These are phyloP conservation scores for Immersiporthe knoxdaviesiana DNA, from an alignment of 2,329 filamentous ascomycete species.

Conservation along the genomic window DNA sequence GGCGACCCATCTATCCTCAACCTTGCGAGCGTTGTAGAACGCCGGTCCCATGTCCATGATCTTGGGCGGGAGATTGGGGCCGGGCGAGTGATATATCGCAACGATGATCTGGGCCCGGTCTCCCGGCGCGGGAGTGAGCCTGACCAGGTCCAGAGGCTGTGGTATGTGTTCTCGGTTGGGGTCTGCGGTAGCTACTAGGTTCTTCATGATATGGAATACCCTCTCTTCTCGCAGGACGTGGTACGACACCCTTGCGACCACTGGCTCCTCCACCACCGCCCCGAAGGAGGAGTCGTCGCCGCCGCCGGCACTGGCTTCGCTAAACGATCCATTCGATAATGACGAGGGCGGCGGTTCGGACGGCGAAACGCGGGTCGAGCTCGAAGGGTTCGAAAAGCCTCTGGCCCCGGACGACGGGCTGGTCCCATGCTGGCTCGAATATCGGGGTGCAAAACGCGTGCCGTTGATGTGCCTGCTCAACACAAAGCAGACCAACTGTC, in stretches of 20 bases:
- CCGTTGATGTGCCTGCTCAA: conserved; percentile 66
- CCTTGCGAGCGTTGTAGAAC: conserved; percentile 62
- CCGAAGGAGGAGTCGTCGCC: conserved; percentile 40
- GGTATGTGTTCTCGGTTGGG: conserved; percentile 76
- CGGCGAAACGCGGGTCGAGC: conserved; percentile 44
- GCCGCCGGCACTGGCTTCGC: conserved; percentile 20
- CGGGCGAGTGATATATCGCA: conserved; percentile 79
- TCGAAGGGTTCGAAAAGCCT: conserved; percentile 40
- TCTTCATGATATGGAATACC: conserved; percentile 81
- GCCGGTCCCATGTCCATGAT: conserved; percentile 79
- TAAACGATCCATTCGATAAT: conserved; percentile 21
- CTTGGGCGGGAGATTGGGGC: conserved; percentile 71
- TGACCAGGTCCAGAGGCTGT: conserved; percentile 77
- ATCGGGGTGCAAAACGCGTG: conserved; percentile 57
- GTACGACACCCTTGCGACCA: conserved; percentile 81
- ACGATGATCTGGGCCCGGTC: conserved; percentile 75
- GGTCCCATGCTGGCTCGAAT: conserved; percentile 47
- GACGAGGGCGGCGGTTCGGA: conserved; percentile 44
- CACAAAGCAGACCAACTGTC: conserved; percentile 25
- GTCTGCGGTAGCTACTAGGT: conserved; percentile 71
- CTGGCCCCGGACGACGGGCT: conserved; percentile 46
- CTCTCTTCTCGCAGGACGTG: conserved; percentile 84
- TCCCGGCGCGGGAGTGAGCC: conserved; percentile 67
- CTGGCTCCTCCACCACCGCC: conserved; percentile 62
- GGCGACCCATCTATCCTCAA: conserved; percentile 54